Base-by-base conservation (phyloP, 352 stramenopile genomes). In the Phytopythium vexans region DNA sequence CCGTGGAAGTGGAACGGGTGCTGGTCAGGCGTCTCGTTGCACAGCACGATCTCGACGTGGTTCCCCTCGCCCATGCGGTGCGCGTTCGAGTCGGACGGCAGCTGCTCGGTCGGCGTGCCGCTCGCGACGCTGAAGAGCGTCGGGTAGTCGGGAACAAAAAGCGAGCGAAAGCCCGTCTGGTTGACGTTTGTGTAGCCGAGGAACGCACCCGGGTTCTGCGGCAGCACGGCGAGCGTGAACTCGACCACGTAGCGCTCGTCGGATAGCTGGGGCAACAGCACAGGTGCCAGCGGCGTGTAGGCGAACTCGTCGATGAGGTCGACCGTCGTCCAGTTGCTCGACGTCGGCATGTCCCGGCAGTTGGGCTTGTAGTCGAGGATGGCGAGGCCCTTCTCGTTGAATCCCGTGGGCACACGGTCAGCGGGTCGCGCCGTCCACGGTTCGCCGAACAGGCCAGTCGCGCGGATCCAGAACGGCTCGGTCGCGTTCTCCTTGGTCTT, bases 1-100 rank as follows among this genome's bases (percentile, higher is more conserved):
- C 45, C 62, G 49, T 81, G 71, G 37, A 71, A 41, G 55, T 81
- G 71, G 53, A 81, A 77, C 46, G 71, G 71, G 39, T 81, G 68
- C n/a, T 77, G 58, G 16, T 68, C 68, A 0, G 58, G 58, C 9
- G 64, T 73, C 45, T 70, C 49, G 41, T 81, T 81, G 11, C 74
- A 54, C 5, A 80, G 46, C 3, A 75, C 63, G 14, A 80, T 60
- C 54, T 80, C 67, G 3, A 77, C 57, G 48, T 75, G 71, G 34
- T 68, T 56, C 15, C 66, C 60, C 41, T 66, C 21, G 9, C 62
- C 65, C 6, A 74, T 35, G 8, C 53, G 61, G 37, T 60, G 50
- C 0, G 58, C 65, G 46, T 70, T 76, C 39, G 67, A 58, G 7
- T 43, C 75, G 8, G 36, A 48, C 5, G 71, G 71, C 0, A 81